phyloP scores from a whole-genome alignment of 2,329 filamentous ascomycete species.

The Pseudogymnoascus sp. region DNA sequence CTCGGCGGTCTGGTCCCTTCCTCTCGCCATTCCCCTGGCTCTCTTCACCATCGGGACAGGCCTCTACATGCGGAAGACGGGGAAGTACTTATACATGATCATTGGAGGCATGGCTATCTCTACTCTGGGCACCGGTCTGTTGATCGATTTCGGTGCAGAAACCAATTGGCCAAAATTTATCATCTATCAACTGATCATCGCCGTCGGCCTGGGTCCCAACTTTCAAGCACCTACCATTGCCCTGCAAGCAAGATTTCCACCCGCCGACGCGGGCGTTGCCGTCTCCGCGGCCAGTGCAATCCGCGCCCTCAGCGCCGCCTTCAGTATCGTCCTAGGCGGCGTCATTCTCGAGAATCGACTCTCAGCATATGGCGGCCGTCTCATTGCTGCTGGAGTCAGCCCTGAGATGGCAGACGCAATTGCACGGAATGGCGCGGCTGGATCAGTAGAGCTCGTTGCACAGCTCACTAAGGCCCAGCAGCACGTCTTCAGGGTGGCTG shows the following conservation, averaged over 20 bases:
- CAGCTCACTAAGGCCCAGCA: constrained; percentile 11
- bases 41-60: constrained; percentile 50
- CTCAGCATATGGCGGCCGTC: constrained; percentile 31
- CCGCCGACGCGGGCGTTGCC: constrained; percentile 55
- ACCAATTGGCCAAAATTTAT: constrained; percentile 48
- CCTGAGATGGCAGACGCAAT: constrained; percentile 22
- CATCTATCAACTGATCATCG: constrained; percentile 53
- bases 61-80: constrained; percentile 51
- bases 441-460: constrained; percentile 10
- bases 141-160: constrained; percentile 52
- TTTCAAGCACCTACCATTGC: constrained; percentile 63
- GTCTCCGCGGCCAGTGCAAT: constrained; percentile 57
- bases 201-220: constrained; percentile 57
- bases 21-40: constrained; percentile 59
- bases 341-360: constrained; percentile 74
- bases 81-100: constrained; percentile 54
- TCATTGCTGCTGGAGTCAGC: constrained; percentile 13
- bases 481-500: constrained; percentile 5
- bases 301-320: constrained; percentile 60
- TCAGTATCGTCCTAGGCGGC: constrained; percentile 65
- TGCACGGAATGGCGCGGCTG: constrained; percentile 12
- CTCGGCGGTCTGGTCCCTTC: constrained; percentile 68
- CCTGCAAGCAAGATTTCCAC: constrained; percentile 53
- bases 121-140: constrained; percentile 55
- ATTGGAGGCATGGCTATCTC: constrained; percentile 49